phyloP scores from a whole-genome alignment of 179 eudicot species.

The Beta corolliflora region DNA sequence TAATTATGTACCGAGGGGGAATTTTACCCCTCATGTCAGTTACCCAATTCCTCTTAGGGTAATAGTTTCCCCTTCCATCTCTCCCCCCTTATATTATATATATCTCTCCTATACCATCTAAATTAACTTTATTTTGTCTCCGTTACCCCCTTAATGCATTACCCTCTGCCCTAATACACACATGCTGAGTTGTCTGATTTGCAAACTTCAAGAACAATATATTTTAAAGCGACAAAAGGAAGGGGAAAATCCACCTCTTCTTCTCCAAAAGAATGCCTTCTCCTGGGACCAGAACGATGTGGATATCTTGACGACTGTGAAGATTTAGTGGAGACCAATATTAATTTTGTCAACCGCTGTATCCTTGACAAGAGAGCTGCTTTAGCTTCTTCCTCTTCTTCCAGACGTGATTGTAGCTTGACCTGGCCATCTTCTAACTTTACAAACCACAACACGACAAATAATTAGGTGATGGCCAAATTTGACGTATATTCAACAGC shows the following conservation, averaged over 20 bases:
- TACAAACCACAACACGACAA: constrained; percentile 33
- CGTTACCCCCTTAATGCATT: too few relatives aligned
- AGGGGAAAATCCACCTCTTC: constrained; percentile 66
- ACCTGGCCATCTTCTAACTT: constrained; percentile 97
- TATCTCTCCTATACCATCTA: too few relatives aligned
- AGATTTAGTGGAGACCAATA: constrained; percentile 89
- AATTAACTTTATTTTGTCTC: too few relatives aligned
- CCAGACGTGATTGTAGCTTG: constrained; percentile 93
- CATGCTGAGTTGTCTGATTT: neutral
- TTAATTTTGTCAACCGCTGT: constrained; percentile 89
- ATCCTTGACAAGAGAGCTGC: constrained; percentile 92
- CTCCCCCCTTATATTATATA: too few relatives aligned
- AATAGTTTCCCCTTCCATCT: too few relatives aligned
- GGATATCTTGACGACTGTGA: constrained; percentile 79
- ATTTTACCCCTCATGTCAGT: too few relatives aligned
- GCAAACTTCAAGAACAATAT: neutral
- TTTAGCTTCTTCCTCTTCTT: constrained; percentile 99
- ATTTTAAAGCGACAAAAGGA: neutral
- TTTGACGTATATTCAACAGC: neutral
- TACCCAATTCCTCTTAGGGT: too few relatives aligned
- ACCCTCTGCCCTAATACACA: too few relatives aligned
- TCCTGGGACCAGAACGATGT: constrained; percentile 69
- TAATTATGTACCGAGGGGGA: too few relatives aligned
- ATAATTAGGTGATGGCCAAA: neutral
- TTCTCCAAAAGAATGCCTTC: constrained; percentile 99